These are phyloP conservation scores for Cordyceps cateniannulata DNA, from an alignment of 2,329 filamentous ascomycete genomes.

Conservation along the genomic window DNA sequence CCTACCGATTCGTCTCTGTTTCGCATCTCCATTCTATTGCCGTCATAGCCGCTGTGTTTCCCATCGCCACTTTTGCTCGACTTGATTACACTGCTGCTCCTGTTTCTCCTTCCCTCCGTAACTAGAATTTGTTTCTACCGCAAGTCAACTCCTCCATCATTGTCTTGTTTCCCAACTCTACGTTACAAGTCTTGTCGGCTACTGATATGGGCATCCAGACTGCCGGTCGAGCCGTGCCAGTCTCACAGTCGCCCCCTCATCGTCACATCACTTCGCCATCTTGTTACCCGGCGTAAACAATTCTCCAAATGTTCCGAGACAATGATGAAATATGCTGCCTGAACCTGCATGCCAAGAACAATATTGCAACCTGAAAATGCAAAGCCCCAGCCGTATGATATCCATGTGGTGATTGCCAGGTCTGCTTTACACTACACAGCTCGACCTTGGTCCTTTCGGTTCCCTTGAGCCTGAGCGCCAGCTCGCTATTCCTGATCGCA, in stretches of 20 bases:
- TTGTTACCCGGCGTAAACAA: not conserved
- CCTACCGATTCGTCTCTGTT: not conserved
- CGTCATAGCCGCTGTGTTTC: not conserved
- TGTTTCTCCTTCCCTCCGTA: not conserved
- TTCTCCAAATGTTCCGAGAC: not conserved
- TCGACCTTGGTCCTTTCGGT: slow-evolving; percentile 21
- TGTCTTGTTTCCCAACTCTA: not conserved
- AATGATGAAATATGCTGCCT: slow-evolving; percentile 17
- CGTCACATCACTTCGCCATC: not conserved
- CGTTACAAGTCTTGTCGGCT: not conserved
- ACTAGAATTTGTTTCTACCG: not conserved
- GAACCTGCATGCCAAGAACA: slow-evolving; percentile 21
- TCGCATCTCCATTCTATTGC: slow-evolving; percentile 3
- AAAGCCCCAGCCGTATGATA: slow-evolving; percentile 31
- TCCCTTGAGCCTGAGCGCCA: not conserved
- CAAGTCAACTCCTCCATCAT: not conserved
- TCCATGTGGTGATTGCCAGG: slow-evolving; percentile 31
- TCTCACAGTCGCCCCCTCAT: not conserved
- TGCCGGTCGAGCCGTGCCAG: not conserved
- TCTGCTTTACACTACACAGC: slow-evolving; percentile 23
- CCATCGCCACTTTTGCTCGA: not conserved
- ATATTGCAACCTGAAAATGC: slow-evolving; percentile 27
- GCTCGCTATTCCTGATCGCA: not conserved
- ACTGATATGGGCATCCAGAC: not conserved
- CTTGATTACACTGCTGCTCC: not conserved